phyloP scores from a whole-genome alignment of 441 rosid species.

The Gossypium schwendimanii region DNA sequence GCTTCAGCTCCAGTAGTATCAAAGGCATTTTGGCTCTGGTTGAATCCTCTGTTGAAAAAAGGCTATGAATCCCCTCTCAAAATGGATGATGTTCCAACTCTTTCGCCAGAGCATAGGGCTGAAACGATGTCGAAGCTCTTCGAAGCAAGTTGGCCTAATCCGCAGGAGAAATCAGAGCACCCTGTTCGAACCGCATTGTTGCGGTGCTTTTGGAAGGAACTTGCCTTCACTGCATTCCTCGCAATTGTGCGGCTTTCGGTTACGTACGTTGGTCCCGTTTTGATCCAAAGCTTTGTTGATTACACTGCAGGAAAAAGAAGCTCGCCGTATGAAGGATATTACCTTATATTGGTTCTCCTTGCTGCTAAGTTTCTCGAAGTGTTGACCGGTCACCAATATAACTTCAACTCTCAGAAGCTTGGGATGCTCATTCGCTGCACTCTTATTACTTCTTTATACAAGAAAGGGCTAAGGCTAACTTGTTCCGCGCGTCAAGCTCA shows the following conservation, averaged over 20 bases:
- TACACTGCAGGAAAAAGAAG: constrained; percentile 64
- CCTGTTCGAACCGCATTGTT: constrained; percentile 67
- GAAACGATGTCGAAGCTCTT: constrained; percentile 58
- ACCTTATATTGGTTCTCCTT: constrained; percentile 63
- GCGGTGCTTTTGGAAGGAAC: constrained; percentile 72
- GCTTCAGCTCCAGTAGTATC: constrained; percentile 68
- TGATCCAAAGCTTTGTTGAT: constrained; percentile 73
- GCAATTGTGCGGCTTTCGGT: constrained; percentile 68
- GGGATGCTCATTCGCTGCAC: constrained; percentile 82
- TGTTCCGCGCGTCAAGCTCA: constrained; percentile 87
- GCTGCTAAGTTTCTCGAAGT: constrained; percentile 75
- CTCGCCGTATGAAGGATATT: constrained; percentile 67
- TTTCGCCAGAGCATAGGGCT: constrained; percentile 69
- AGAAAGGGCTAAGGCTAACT: constrained; percentile 63
- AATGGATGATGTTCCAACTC: constrained; percentile 58
- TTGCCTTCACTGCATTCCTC: constrained; percentile 64
- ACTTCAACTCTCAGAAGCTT: constrained; percentile 83
- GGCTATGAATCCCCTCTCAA: constrained; percentile 74
- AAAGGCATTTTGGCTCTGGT: constrained; percentile 83
- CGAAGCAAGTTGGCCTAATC: constrained; percentile 72
- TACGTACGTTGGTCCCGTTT: constrained; percentile 71
- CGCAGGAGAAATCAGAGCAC: constrained; percentile 44
- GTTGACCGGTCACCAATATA: constrained; percentile 59
- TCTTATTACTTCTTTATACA: constrained; percentile 69
- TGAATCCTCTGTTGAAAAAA: constrained; percentile 73